phyloP scores from a whole-genome alignment of 768 basidiomycete genomes.

The Leccinum longicurvipes region DNA sequence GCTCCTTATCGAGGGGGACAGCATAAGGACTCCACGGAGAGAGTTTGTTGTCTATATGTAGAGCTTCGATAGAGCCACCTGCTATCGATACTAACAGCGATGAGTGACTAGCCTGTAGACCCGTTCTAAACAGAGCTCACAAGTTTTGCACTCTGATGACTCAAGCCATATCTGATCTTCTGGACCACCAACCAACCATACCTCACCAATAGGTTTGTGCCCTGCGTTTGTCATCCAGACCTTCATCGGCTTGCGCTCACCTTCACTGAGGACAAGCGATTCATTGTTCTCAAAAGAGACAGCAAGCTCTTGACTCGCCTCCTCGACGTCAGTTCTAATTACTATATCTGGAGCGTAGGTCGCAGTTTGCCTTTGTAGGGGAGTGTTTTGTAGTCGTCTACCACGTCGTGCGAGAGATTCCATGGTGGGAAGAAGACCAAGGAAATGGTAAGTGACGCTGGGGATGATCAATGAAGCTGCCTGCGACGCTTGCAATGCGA shows the following conservation, averaged over 20 bases:
- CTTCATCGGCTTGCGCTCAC: slow-evolving; percentile 56
- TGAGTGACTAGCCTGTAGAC: slow-evolving; percentile 3
- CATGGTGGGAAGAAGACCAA: slow-evolving; percentile 62
- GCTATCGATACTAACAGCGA: slow-evolving; percentile 10
- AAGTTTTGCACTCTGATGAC: slow-evolving; percentile 18
- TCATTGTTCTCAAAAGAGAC: slow-evolving; percentile 55
- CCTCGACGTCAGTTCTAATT: slow-evolving; percentile 59
- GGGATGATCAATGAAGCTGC: slow-evolving; percentile 55
- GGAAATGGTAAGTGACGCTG: slow-evolving; percentile 63
- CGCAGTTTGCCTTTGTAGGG: slow-evolving; percentile 60
- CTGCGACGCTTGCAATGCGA: slow-evolving; percentile 53
- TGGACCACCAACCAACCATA: slow-evolving; percentile 65
- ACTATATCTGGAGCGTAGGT: slow-evolving; percentile 70
- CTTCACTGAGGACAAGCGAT: slow-evolving; percentile 55
- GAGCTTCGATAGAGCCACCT: slow-evolving; percentile 33
- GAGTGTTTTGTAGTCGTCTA: slow-evolving; percentile 70
- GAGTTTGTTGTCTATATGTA: slow-evolving; percentile 54
- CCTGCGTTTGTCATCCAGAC: slow-evolving; percentile 71
- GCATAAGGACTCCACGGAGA: slow-evolving; percentile 41
- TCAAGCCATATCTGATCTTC: slow-evolving; percentile 63
- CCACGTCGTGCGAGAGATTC: slow-evolving; percentile 74
- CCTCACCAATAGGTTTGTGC: slow-evolving; percentile 51
- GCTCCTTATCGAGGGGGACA: slow-evolving; percentile 38
- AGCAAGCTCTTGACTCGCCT: slow-evolving; percentile 61
- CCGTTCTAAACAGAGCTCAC: slow-evolving; percentile 13